A percentile compares a stretch with the other conserved stretches of the same genome.
These are phyloP conservation scores for Solanum ahanhuiri DNA, from an alignment of 257 asterid genomes.

Conservation along the genomic window DNA sequence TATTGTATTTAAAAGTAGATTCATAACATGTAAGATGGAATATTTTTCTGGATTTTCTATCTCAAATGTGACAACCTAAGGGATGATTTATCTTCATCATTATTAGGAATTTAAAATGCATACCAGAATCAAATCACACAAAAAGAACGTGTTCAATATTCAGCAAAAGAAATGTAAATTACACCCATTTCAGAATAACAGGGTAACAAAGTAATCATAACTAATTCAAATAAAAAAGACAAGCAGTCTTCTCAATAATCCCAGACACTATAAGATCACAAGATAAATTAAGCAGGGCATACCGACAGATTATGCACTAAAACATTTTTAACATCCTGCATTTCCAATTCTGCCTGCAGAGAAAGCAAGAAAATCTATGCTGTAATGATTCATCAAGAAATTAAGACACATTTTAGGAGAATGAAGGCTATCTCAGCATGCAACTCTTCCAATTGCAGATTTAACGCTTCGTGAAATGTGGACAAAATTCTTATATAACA, in stretches of 20 bases:
- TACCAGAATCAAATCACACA: background rate
- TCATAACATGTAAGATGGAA: background rate
- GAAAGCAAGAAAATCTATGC: background rate
- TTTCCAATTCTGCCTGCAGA: constrained; percentile 85
- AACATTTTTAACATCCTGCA: constrained; percentile 88
- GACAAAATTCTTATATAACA: background rate
- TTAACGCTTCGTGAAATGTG: background rate
- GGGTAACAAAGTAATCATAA: background rate
- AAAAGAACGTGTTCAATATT: background rate
- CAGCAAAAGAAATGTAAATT: background rate
- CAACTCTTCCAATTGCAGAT: background rate
- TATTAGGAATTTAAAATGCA: background rate
- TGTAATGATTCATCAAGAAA: background rate
- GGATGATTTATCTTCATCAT: background rate
- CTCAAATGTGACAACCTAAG: background rate
- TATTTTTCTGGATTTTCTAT: background rate
- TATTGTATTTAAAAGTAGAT: background rate
- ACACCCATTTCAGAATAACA: background rate
- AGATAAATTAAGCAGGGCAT: constrained; percentile 17
- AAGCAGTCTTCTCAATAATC: background rate
- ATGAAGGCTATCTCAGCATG: background rate
- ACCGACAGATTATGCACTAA: constrained; percentile 83
- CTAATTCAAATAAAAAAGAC: background rate
- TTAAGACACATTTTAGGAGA: background rate
- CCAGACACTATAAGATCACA: background rate